These are phyloP conservation scores for Fraxinus ornus DNA, from an alignment of 305 asterid genomes.

Conservation along the genomic window DNA sequence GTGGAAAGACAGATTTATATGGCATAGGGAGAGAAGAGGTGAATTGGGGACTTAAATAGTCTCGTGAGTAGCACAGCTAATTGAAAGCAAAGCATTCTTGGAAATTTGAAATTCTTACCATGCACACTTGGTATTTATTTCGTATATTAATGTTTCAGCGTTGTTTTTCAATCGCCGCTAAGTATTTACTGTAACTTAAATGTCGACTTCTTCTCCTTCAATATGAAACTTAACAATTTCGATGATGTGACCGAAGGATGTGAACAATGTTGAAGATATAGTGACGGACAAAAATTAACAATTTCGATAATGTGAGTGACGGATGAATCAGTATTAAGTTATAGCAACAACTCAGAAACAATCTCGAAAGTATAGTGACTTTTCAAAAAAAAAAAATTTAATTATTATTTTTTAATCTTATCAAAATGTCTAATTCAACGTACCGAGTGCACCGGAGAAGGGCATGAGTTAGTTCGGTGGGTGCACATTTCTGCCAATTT, in stretches of 20 bases:
- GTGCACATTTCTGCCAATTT: slow-evolving; percentile 26
- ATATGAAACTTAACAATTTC: background rate
- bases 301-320: background rate
- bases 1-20: slow-evolving; percentile 6
- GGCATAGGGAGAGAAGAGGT: slow-evolving; percentile 17
- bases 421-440: background rate
- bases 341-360: background rate
- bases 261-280: background rate
- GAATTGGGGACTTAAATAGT: slow-evolving; percentile 44
- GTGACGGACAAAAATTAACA: background rate
- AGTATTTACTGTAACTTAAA: background rate
- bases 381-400: background rate
- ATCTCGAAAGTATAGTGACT: background rate
- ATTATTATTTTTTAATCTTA: background rate
- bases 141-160: background rate
- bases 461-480: slow-evolving; percentile 4
- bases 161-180: background rate
- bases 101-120: slow-evolving; percentile 1
- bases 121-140: background rate
- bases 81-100: slow-evolving; percentile 26
- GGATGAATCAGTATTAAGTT: background rate
- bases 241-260: background rate
- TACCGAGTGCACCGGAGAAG: slow-evolving; percentile 9
- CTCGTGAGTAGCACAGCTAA: slow-evolving; percentile 36
- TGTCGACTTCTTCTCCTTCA: background rate